A percentile compares a stretch with the other conserved stretches of the same genome.
Evolutionary conservation across 768 basidiomycete genomes (phyloP).

Genomic region (Mrakia blollopis): DNA sequence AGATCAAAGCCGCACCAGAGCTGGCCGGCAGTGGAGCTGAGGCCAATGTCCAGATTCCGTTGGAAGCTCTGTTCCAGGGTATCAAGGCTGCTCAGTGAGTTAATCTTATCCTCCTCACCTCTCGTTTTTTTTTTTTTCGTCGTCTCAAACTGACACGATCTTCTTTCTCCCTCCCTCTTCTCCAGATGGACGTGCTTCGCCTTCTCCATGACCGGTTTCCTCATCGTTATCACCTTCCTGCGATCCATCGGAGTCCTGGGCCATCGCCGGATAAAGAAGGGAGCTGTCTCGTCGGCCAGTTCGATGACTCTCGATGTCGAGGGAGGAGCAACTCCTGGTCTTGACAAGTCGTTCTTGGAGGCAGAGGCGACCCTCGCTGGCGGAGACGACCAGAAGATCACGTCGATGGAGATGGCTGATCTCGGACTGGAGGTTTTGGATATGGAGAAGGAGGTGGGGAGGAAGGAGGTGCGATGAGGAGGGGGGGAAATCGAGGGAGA

Average conservation of each 20-base stretch:
- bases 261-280: slow-evolving; percentile 9
- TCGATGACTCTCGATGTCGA: neutral
- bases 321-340: neutral
- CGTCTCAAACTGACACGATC: neutral
- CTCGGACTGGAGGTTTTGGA: neutral
- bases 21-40: neutral
- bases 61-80: slow-evolving; percentile 7
- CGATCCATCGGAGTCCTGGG: slow-evolving; percentile 15
- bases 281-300: neutral
- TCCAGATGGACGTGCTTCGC: slow-evolving; percentile 17
- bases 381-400: neutral
- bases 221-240: neutral
- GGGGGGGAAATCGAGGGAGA: neutral
- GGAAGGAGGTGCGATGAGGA: slow-evolving; percentile 1
- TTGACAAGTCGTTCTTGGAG: neutral
- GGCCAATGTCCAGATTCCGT: neutral
- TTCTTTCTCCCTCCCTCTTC: neutral
- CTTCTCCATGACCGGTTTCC: neutral
- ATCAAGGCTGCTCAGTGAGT: slow-evolving; percentile 20
- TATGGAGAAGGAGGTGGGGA: neutral
- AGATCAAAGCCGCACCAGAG: neutral
- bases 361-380: neutral
- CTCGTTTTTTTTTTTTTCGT: neutral
- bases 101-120: neutral
- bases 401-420: too few relatives aligned